Evolutionary conservation across 2,329 filamentous ascomycete genomes (phyloP).

Genomic region (Penicillium palitans): DNA sequence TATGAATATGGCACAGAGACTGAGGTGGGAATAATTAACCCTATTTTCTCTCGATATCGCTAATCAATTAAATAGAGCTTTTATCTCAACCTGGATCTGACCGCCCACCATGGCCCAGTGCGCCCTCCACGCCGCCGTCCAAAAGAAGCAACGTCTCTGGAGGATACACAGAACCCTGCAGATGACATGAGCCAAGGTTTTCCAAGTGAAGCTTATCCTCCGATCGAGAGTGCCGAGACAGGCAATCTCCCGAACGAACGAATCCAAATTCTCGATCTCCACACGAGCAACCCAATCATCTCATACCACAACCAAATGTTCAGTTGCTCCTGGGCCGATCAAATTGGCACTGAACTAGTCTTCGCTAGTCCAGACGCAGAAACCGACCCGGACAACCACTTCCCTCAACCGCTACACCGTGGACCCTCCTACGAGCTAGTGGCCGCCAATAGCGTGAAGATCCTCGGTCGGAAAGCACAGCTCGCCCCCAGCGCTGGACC

Average conservation of each 20-base stretch:
- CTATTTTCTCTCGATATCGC: conserved; percentile 6
- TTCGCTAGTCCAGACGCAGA: conserved; percentile 54
- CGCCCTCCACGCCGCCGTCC: conserved; percentile 35
- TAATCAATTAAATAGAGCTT: conserved; percentile 47
- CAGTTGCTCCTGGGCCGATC: conserved; percentile 76
- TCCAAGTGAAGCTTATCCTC: conserved; percentile 34
- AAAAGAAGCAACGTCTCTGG: conserved; percentile 16
- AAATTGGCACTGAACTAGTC: conserved; percentile 80
- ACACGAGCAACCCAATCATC: conserved; percentile 72
- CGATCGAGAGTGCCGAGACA: conserved; percentile 41
- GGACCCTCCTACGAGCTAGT: conserved; percentile 65
- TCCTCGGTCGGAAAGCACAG: conserved; percentile 66
- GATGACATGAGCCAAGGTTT: not conserved
- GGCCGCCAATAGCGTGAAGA: conserved; percentile 67
- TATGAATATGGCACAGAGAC: conserved; percentile 60
- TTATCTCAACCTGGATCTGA: conserved; percentile 62
- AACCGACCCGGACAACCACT: conserved; percentile 22
- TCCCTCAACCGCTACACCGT: conserved; percentile 45
- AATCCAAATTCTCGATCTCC: conserved; percentile 81
- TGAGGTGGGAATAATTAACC: conserved; percentile 42
- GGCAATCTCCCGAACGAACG: conserved; percentile 33
- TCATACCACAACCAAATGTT: conserved; percentile 78
- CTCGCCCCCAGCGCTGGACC: conserved; percentile 51
- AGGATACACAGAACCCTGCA: conserved; percentile 1
- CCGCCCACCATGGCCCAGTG: conserved; percentile 43